Conservation (phyloP, 1,284 basidiomycete species). For the Rhodotorula sp. region DNA sequence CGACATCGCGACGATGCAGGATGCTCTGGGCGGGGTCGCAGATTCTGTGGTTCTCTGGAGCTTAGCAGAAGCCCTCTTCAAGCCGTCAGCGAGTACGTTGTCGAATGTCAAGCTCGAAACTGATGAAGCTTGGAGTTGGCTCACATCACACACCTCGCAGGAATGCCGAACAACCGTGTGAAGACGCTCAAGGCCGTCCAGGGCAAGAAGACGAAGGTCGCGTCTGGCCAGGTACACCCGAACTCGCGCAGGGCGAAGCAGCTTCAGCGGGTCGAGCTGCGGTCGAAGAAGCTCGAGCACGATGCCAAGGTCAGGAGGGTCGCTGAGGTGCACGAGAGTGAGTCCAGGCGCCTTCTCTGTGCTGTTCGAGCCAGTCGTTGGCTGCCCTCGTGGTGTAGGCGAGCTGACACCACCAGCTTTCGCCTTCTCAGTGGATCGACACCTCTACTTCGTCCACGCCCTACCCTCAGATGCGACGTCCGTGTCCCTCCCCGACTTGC, state of each 20-base stretch:
- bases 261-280: constrained; percentile 38
- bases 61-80: neutral
- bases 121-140: neutral
- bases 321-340: constrained; percentile 25
- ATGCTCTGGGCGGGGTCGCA: neutral
- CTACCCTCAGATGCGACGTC: constrained; percentile 26
- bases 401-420: neutral
- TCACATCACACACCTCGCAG: neutral
- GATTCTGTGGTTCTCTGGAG: neutral
- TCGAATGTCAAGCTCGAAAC: neutral
- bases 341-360: neutral
- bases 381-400: neutral
- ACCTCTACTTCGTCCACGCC: constrained; percentile 38
- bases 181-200: constrained; percentile 39
- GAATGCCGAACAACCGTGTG: constrained; percentile 37
- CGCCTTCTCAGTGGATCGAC: constrained; percentile 31
- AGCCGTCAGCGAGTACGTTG: too few relatives aligned
- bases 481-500: constrained; percentile 35
- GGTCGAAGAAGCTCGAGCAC: constrained; percentile 35
- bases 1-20: too few relatives aligned
- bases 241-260: constrained; percentile 43
- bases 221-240: constrained; percentile 32
- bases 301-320: constrained; percentile 27
- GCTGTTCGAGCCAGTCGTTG: neutral
- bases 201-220: constrained; percentile 28